phyloP scores from a whole-genome alignment of 306 rosid genomes.

The Medicago ruthenica region DNA sequence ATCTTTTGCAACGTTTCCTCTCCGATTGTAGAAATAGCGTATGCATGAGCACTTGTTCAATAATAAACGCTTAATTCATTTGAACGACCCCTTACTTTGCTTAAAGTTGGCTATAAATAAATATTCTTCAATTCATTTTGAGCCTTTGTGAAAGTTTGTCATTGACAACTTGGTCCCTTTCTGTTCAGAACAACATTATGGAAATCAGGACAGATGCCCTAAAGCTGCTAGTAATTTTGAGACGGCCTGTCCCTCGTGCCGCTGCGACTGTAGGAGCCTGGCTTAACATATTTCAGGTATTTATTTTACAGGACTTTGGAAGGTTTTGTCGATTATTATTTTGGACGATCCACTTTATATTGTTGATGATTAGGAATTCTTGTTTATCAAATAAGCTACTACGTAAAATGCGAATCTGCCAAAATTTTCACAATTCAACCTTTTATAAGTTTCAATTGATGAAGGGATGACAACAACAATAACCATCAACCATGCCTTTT shows the following conservation, averaged over 20 bases:
- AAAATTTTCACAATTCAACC: slow-evolving; percentile 12
- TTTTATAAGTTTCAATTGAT: not conserved
- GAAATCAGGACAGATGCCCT: slow-evolving; percentile 96
- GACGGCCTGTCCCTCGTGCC: slow-evolving; percentile 86
- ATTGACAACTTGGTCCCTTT: slow-evolving; percentile 31
- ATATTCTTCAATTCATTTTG: slow-evolving; percentile 27
- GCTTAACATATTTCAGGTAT: slow-evolving; percentile 96
- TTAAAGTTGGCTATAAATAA: slow-evolving; percentile 18
- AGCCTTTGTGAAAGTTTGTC: slow-evolving; percentile 2
- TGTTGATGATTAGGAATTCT: not conserved
- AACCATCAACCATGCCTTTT: not conserved
- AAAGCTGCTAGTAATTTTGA: slow-evolving; percentile 85
- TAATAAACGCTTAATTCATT: not conserved
- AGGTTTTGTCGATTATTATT: not conserved
- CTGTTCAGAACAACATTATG: slow-evolving; percentile 81
- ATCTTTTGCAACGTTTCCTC: not conserved
- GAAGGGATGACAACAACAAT: not conserved
- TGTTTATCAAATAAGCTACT: slow-evolving; percentile 6
- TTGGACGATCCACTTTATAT: slow-evolving; percentile 4
- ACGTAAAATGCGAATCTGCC: not conserved
- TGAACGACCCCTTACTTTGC: not conserved
- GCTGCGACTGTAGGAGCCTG: slow-evolving; percentile 93
- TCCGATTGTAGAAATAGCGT: not conserved
- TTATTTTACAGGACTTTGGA: slow-evolving; percentile 8
- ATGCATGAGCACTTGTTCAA: not conserved